Percentiles rank a stretch among this genome's conserved stretches.
phyloP scores from a whole-genome alignment of 805 yeast genomes.

The Spathaspora boniae region DNA sequence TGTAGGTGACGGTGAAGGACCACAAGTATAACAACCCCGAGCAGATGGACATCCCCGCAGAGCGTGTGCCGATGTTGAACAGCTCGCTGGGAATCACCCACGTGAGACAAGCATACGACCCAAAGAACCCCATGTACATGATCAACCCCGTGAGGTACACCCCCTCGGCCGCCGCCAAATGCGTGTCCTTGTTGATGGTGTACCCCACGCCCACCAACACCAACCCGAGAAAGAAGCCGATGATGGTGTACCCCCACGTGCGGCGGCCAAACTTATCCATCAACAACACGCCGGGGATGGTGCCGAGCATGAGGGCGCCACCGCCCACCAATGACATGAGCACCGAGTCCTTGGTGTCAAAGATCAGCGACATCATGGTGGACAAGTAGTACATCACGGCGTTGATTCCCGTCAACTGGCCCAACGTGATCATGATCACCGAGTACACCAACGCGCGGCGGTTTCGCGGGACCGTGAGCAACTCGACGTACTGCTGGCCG shows the following conservation, averaged over 20 bases:
- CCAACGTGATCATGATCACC: slow-evolving; percentile 53
- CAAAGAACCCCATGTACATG: slow-evolving; percentile 63
- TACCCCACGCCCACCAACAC: slow-evolving; percentile 60
- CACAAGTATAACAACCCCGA: slow-evolving; percentile 55
- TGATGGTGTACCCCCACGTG: slow-evolving; percentile 55
- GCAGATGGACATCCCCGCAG: slow-evolving; percentile 63
- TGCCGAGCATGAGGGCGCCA: slow-evolving; percentile 57
- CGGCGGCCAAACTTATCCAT: slow-evolving; percentile 59
- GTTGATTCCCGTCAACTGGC: slow-evolving; percentile 67
- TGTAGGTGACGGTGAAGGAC: slow-evolving; percentile 62
- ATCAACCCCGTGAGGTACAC: slow-evolving; percentile 61
- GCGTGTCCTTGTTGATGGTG: slow-evolving; percentile 33
- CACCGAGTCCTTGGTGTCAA: slow-evolving; percentile 47
- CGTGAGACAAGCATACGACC: slow-evolving; percentile 62
- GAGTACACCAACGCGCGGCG: slow-evolving; percentile 61
- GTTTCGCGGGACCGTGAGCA: slow-evolving; percentile 53
- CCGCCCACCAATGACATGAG: slow-evolving; percentile 71
- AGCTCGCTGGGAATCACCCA: slow-evolving; percentile 70
- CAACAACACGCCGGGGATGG: slow-evolving; percentile 60
- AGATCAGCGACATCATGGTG: slow-evolving; percentile 51
- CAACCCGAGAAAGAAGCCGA: slow-evolving; percentile 59
- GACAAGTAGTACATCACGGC: slow-evolving; percentile 66
- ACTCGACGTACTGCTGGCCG: slow-evolving; percentile 45
- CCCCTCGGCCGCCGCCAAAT: slow-evolving; percentile 51
- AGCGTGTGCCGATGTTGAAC: slow-evolving; percentile 55